These are phyloP conservation scores for Tremella fuciformis DNA, from an alignment of 768 basidiomycete species.

Conservation along the genomic window DNA sequence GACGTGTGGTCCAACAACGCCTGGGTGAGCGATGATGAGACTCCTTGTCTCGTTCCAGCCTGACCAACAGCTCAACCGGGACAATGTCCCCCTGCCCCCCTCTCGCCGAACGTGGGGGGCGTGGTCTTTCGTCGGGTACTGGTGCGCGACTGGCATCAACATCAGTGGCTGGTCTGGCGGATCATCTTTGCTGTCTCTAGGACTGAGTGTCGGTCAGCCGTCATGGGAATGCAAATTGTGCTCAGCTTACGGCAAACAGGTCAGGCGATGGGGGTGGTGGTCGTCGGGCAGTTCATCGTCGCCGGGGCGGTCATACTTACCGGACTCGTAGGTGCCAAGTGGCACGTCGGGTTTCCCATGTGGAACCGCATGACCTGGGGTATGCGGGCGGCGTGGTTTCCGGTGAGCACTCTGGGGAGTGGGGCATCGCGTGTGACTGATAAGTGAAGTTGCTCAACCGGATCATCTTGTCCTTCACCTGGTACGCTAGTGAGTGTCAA, in stretches of 20 bases:
- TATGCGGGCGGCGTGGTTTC: slow-evolving; percentile 23
- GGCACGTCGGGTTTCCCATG: slow-evolving; percentile 46
- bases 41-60: not conserved
- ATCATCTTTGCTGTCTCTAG: slow-evolving; percentile 35
- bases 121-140: slow-evolving; percentile 36
- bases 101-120: slow-evolving; percentile 31
- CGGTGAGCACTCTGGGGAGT: not conserved
- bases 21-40: slow-evolving; percentile 17
- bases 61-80: slow-evolving; percentile 24
- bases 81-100: slow-evolving; percentile 35
- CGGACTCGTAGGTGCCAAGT: slow-evolving; percentile 37
- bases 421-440: not conserved
- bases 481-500: slow-evolving; percentile 15
- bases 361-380: slow-evolving; percentile 43
- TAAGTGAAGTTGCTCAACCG: slow-evolving; percentile 10
- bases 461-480: slow-evolving; percentile 15
- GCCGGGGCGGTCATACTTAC: slow-evolving; percentile 29
- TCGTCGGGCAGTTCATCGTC: slow-evolving; percentile 27
- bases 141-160: slow-evolving; percentile 33
- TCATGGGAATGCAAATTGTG: slow-evolving; percentile 1
- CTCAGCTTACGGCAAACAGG: not conserved
- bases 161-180: slow-evolving; percentile 37
- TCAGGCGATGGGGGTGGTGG: slow-evolving; percentile 34
- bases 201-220: slow-evolving; percentile 25
- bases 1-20: slow-evolving; percentile 24